These are phyloP conservation scores for Aspergillus eucalypticola DNA, from an alignment of 2,329 filamentous ascomycete genomes.

Conservation along the genomic window DNA sequence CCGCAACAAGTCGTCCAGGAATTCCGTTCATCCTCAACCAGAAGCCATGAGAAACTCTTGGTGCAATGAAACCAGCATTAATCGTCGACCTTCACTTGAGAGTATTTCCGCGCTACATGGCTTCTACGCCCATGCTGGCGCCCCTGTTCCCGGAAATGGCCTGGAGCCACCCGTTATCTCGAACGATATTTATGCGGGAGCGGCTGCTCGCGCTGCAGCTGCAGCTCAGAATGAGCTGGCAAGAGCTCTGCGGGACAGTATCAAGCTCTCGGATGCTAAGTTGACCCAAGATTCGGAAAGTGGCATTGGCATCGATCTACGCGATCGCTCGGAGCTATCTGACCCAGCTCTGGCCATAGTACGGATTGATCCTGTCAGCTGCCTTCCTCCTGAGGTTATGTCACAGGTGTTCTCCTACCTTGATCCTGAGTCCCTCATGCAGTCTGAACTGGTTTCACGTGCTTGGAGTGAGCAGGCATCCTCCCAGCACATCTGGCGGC, in stretches of 20 bases:
- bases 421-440: conserved; percentile 57
- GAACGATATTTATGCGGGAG: conserved; percentile 42
- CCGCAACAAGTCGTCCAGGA: conserved; percentile 39
- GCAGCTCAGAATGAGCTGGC: conserved; percentile 52
- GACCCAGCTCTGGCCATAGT: conserved; percentile 39
- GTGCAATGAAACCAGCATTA: conserved; percentile 32
- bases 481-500: conserved; percentile 62
- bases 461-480: conserved; percentile 58
- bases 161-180: conserved; percentile 43
- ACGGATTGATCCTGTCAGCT: conserved; percentile 54
- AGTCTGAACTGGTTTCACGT: conserved; percentile 57
- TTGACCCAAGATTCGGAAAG: conserved; percentile 49
- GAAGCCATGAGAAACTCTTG: conserved; percentile 23
- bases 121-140: conserved; percentile 34
- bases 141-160: conserved; percentile 40
- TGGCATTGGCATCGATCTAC: conserved; percentile 50
- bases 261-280: conserved; percentile 33
- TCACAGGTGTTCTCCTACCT: conserved; percentile 61
- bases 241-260: conserved; percentile 32
- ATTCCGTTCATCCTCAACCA: conserved; percentile 23
- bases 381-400: conserved; percentile 61
- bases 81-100: conserved; percentile 39
- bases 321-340: conserved; percentile 38
- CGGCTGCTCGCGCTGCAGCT: conserved; percentile 50
- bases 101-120: conserved; percentile 37